Evolutionary conservation across 2,329 filamentous ascomycete species (phyloP).

Genomic region (Didymosphaeria variabile): DNA sequence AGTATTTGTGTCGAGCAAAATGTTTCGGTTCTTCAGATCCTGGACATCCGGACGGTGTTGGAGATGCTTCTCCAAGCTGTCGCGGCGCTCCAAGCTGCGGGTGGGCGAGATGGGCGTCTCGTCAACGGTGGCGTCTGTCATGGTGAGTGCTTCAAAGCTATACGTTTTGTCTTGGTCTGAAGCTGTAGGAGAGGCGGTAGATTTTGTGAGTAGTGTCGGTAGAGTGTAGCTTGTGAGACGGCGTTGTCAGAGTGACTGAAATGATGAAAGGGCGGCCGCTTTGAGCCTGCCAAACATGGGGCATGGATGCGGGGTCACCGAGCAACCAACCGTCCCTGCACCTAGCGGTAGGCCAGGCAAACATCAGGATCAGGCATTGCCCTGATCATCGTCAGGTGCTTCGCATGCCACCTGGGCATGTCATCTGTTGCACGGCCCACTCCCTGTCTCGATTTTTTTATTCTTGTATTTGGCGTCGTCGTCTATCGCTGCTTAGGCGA

Average conservation of each 20-base stretch:
- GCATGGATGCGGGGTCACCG: background rate
- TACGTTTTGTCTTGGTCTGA: slow-evolving; percentile 3
- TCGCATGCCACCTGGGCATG: background rate
- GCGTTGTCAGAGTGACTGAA: slow-evolving; percentile 1
- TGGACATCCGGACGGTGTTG: slow-evolving; percentile 61
- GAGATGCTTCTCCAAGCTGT: slow-evolving; percentile 58
- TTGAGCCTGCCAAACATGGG: slow-evolving; percentile 1
- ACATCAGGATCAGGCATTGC: slow-evolving; percentile 3
- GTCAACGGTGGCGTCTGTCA: slow-evolving; percentile 44
- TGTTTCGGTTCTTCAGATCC: slow-evolving; percentile 74
- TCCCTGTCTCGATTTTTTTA: background rate
- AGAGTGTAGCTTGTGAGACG: background rate
- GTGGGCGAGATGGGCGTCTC: slow-evolving; percentile 53
- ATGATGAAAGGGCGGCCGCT: slow-evolving; percentile 4
- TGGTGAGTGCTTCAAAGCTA: slow-evolving; percentile 24
- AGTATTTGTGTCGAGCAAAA: slow-evolving; percentile 71
- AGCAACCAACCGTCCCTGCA: slow-evolving; percentile 8
- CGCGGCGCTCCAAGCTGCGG: slow-evolving; percentile 68
- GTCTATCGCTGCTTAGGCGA: background rate
- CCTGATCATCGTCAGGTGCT: background rate
- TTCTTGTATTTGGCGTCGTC: background rate
- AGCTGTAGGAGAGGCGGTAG: background rate
- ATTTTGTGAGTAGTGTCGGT: background rate
- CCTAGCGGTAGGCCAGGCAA: background rate
- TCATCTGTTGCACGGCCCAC: background rate